Conservation (phyloP, 2,329 filamentous ascomycete genomes). For the Aureobasidium namibiae region DNA sequence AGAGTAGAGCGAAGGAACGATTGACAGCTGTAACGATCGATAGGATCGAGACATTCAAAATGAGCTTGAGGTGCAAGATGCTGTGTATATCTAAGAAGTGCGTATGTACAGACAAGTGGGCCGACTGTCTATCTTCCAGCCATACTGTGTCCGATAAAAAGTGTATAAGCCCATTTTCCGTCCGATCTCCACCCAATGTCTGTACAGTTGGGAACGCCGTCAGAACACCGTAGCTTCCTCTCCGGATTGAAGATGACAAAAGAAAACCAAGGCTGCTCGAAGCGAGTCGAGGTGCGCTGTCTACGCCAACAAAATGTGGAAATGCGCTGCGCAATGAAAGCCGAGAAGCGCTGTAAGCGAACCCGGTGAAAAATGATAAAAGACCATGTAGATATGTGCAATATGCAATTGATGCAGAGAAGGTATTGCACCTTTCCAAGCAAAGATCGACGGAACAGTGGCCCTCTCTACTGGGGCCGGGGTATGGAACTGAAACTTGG, state of each 20-base stretch:
- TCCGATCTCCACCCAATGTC: neutral
- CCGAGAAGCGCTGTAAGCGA: neutral
- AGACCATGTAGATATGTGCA: constrained; percentile 4
- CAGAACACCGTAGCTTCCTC: neutral
- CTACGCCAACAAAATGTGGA: neutral
- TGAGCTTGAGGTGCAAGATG: neutral
- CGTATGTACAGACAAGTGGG: neutral
- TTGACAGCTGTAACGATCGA: neutral
- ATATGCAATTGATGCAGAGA: constrained; percentile 4
- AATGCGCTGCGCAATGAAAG: neutral
- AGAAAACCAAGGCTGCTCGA: neutral
- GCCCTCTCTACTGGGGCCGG: constrained; percentile 3
- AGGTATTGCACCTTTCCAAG: neutral
- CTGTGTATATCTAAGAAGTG: neutral
- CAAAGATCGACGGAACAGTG: constrained; percentile 8
- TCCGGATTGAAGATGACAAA: neutral
- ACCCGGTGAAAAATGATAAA: neutral
- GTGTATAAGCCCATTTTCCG: neutral
- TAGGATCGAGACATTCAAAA: neutral
- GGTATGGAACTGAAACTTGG: constrained; percentile 10
- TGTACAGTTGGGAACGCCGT: constrained; percentile 1
- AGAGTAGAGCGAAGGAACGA: neutral
- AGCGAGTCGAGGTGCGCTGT: neutral
- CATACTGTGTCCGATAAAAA: neutral
- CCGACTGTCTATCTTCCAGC: neutral